phyloP scores from a whole-genome alignment of 1,284 basidiomycete species.

The Boletus holoroseus region DNA sequence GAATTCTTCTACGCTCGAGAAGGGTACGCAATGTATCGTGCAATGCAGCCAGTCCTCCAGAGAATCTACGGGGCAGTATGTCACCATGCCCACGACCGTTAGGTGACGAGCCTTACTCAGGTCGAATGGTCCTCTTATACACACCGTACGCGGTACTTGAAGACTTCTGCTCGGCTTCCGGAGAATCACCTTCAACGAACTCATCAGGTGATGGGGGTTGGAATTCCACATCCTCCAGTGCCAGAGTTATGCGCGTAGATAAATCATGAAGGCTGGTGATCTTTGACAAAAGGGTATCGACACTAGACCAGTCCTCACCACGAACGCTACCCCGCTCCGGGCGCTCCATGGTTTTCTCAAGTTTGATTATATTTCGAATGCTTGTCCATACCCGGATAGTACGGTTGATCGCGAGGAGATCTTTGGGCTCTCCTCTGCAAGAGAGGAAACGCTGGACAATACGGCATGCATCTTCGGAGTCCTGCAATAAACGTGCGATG shows the following conservation, averaged over 20 bases:
- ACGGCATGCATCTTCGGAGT: conserved; percentile 69
- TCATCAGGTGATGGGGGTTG: conserved; percentile 17
- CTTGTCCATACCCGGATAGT: conserved; percentile 57
- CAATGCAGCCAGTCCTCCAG: conserved; percentile 48
- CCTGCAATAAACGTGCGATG: conserved; percentile 52
- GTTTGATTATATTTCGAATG: conserved; percentile 45
- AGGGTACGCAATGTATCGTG: conserved; percentile 50
- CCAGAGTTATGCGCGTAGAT: conserved; percentile 52
- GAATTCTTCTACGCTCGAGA: conserved; percentile 41
- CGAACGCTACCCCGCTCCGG: conserved; percentile 34
- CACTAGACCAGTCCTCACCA: conserved; percentile 47
- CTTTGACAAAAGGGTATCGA: conserved; percentile 52
- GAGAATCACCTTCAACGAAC: conserved; percentile 26
- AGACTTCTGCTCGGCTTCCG: conserved; percentile 19
- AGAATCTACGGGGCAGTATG: conserved; percentile 51
- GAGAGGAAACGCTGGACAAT: conserved; percentile 77
- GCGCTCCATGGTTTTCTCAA: conserved; percentile 53
- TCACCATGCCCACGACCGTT: not conserved
- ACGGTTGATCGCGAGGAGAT: conserved; percentile 58
- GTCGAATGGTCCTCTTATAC: conserved; percentile 61
- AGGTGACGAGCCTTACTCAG: conserved; percentile 34
- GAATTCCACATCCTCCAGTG: conserved; percentile 41
- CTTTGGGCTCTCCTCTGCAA: conserved; percentile 61
- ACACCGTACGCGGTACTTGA: conserved; percentile 11
- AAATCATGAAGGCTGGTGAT: conserved; percentile 56